Conservation (phyloP, 2,329 filamentous ascomycete genomes). For the Taxawa tesnikishii region DNA sequence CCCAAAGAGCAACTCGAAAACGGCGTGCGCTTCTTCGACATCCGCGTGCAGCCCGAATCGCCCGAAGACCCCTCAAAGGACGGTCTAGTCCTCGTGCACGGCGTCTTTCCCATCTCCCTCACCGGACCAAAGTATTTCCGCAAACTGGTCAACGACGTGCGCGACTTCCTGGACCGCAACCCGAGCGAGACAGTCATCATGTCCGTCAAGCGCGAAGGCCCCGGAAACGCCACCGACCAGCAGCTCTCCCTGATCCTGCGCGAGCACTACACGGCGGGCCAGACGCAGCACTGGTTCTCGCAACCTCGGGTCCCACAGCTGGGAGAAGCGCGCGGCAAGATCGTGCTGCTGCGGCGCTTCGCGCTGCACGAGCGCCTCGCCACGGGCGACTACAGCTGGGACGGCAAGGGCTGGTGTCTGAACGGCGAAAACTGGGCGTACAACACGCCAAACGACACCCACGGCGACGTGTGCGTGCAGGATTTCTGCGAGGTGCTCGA, state of each 20-base stretch:
- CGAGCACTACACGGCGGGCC: conserved; percentile 53
- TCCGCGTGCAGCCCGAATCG: conserved; percentile 60
- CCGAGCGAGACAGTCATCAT: conserved; percentile 75
- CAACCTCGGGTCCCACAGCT: conserved; percentile 64
- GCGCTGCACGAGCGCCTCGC: conserved; percentile 25
- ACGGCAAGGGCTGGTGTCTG: conserved; percentile 45
- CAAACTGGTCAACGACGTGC: conserved; percentile 56
- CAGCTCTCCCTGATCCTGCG: conserved; percentile 65
- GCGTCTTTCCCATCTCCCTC: conserved; percentile 76
- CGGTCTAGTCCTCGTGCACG: conserved; percentile 72
- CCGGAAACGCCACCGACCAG: conserved; percentile 65
- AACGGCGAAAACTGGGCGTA: conserved; percentile 65
- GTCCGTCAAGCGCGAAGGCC: conserved; percentile 82
- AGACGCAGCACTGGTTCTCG: conserved; percentile 60
- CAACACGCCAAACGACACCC: conserved; percentile 67
- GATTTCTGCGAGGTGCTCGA: conserved; percentile 87
- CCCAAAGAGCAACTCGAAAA: conserved; percentile 71
- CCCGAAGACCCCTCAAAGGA: conserved; percentile 46
- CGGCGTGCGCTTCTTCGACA: conserved; percentile 88
- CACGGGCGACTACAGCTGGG: conserved; percentile 11
- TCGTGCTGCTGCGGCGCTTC: conserved; percentile 78
- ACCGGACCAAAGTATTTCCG: conserved; percentile 70
- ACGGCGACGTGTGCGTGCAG: conserved; percentile 71
- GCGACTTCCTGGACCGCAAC: conserved; percentile 60
- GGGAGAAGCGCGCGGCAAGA: conserved; percentile 66